phyloP scores from a whole-genome alignment of 768 basidiomycete genomes.

The Exsudoporus frostii region DNA sequence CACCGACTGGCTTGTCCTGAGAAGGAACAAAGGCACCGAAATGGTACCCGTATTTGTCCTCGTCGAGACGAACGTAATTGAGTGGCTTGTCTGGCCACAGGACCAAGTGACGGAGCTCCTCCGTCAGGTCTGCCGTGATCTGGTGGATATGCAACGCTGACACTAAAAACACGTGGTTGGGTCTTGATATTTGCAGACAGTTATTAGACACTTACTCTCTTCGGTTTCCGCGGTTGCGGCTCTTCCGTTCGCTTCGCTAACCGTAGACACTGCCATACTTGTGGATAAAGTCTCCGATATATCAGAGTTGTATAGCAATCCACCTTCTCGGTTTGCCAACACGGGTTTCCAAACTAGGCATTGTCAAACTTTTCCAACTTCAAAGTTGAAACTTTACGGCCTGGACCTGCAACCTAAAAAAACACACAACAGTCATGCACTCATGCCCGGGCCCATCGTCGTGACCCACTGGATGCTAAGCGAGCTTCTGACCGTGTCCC shows the following conservation, averaged over 20 bases:
- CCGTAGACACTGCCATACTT: conserved; percentile 2
- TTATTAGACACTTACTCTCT: conserved; percentile 13
- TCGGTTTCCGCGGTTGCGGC: neutral
- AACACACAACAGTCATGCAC: neutral
- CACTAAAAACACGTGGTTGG: conserved; percentile 7
- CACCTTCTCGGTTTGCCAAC: neutral
- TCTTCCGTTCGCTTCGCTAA: conserved; percentile 3
- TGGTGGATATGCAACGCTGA: conserved; percentile 18
- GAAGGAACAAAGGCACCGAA: conserved; percentile 51
- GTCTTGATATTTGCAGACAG: neutral
- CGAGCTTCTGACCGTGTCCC: neutral
- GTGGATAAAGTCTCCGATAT: conserved; percentile 2
- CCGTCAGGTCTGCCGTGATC: conserved; percentile 43
- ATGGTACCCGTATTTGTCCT: conserved; percentile 50
- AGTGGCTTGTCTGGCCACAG: conserved; percentile 54
- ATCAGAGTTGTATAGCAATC: neutral
- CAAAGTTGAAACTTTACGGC: too few species aligned
- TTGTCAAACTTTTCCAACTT: neutral
- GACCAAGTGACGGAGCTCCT: conserved; percentile 52
- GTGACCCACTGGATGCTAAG: neutral
- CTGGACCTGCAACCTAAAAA: neutral
- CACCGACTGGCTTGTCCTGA: conserved; percentile 41
- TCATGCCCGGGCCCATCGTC: neutral
- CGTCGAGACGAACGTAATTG: conserved; percentile 48
- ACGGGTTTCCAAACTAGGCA: conserved; percentile 8